Evolutionary conservation across 139 green algal genomes (phyloP).

Genomic region (Pycnococcus provasolii): DNA sequence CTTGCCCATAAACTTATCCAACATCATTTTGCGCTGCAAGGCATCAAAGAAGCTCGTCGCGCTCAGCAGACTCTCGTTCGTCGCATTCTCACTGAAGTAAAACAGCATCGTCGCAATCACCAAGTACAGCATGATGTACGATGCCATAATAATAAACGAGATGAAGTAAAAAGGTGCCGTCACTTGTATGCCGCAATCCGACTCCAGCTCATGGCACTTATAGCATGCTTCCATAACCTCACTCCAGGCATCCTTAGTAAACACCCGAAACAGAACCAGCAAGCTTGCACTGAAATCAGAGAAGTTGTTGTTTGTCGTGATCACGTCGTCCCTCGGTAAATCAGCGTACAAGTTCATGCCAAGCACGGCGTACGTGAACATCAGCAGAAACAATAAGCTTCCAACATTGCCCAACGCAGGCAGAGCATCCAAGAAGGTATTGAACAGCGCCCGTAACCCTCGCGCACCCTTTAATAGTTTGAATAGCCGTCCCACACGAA

Average conservation of each 20-base stretch:
- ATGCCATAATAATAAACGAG: too few relatives aligned
- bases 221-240: background rate
- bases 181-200: too few relatives aligned
- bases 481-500: constrained; percentile 20
- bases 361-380: constrained; percentile 29
- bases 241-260: constrained; percentile 22
- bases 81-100: constrained; percentile 8
- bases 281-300: constrained; percentile 8
- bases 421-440: constrained; percentile 10
- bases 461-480: constrained; percentile 8
- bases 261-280: constrained; percentile 14
- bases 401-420: constrained; percentile 13
- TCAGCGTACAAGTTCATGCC: constrained; percentile 24
- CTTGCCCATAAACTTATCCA: too few relatives aligned
- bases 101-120: constrained; percentile 22
- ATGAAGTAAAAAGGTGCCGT: too few relatives aligned
- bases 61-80: constrained; percentile 13
- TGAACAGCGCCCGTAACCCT: constrained; percentile 19
- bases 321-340: background rate
- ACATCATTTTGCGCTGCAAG: too few relatives aligned
- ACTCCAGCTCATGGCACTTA: too few relatives aligned
- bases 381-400: constrained; percentile 16
- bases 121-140: constrained; percentile 12
- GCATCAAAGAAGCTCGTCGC: too few relatives aligned
- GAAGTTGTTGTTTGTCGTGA: constrained; percentile 19